Evolutionary conservation across 163 green algal genomes (phyloP), one percentile per base, ranked within the genome.

Genomic region (Scenedesmus sp.): DNA sequence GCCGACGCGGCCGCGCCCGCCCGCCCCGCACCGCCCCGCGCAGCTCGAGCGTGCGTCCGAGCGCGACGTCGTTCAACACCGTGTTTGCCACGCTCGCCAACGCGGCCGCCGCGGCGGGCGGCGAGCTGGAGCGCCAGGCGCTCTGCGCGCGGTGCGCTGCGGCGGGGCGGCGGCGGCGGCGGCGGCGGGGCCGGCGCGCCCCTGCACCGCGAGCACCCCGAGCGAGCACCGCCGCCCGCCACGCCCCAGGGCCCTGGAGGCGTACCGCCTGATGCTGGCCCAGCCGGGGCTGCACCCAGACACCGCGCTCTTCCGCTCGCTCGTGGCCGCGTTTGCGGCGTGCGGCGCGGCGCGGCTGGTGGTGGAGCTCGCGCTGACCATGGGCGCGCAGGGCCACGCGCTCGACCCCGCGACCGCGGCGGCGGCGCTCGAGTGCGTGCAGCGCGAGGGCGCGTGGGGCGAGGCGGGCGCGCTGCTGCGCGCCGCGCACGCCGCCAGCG

Each of bases 1-100:
- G 50, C 18, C 6, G 6, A 58, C 50, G 50, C 50, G 15, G 50
- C 50, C 15, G 15, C 10, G 4, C 50, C 4, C 50, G 15, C 10
- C 50, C 50, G 50, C 50, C 10, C 18, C 10, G 18, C 5, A 58
- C 18, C 4, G 22, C 50, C 10, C 50, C 7, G 24, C 44, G 60
- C 73, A 74, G 73, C 24, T 24, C 60, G 45, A 28, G 22, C 1
- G 60, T 80, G 15, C 71, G 58, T 17, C 71, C 71, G 6, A 72
- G 57, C 14, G 45, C 58, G 22, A 39, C 44, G 14, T 64, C 58
- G 6, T 80, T 72, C 58, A 80, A 64, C 47, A 71, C 44, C 15
- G 71, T 80, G 58, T 80, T 80, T 44, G 42, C 31, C 47, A 71
- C 71, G 4, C 58, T 80, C 1, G 45, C 44, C 45, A 63, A 54